Evolutionary conservation across 192 early-diverging fungal species (phyloP).

Genomic region (Umbelopsis vinacea): DNA sequence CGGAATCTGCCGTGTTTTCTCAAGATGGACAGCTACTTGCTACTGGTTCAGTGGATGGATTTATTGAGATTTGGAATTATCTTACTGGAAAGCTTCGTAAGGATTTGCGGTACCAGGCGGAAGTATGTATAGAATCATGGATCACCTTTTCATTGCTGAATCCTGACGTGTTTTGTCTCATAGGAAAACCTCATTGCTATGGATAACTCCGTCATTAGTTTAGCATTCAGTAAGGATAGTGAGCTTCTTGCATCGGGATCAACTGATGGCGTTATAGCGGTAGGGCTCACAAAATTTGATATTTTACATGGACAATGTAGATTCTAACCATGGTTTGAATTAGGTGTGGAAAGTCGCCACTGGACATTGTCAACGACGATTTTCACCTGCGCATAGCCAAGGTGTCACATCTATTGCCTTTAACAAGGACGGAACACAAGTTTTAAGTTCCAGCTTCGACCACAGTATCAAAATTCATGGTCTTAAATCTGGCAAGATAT

Average conservation of each 20-base stretch:
- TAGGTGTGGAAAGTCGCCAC: constrained; percentile 82
- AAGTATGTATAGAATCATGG: background rate
- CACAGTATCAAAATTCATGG: constrained; percentile 83
- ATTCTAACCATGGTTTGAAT: background rate
- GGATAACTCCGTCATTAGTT: constrained; percentile 79
- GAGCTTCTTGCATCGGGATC: constrained; percentile 84
- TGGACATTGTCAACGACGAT: constrained; percentile 72
- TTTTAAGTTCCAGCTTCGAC: constrained; percentile 85
- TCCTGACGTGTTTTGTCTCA: background rate
- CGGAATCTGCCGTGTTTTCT: constrained; percentile 79
- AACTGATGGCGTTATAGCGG: constrained; percentile 83
- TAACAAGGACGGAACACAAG: constrained; percentile 74
- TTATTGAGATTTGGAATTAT: constrained; percentile 96
- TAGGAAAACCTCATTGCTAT: constrained; percentile 91
- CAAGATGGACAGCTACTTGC: constrained; percentile 82
- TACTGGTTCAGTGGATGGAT: constrained; percentile 91
- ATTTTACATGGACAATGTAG: background rate
- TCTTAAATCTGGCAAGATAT: constrained; percentile 88
- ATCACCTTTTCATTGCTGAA: background rate
- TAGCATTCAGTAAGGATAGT: constrained; percentile 80
- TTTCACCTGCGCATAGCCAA: constrained; percentile 83
- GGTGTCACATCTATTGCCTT: constrained; percentile 84
- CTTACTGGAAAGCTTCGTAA: constrained; percentile 46
- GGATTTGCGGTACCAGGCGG: constrained; percentile 6
- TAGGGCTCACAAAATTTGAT: constrained; percentile 28